Base-by-base conservation (phyloP, 1,284 basidiomycete species). In the Cutaneotrichosporon cutaneum region DNA sequence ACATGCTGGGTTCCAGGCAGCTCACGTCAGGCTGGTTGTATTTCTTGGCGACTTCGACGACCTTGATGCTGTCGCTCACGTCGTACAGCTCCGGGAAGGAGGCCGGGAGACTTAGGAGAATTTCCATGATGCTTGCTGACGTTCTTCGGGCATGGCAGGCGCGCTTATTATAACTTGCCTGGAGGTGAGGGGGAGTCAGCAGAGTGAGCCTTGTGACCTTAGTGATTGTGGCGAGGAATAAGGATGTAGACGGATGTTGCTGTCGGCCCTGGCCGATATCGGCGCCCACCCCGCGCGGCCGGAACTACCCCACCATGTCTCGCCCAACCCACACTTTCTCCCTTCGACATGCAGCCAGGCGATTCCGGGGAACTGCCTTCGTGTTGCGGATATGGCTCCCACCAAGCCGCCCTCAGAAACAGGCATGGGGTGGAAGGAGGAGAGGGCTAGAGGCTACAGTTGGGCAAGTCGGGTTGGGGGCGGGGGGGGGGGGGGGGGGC, bases 21-120 rank as follows among this genome's bases (percentile, higher is more conserved):
- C 72, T 60, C 42, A 73, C 72, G n/a, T 70, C 67, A 5, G 58
- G 54, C 32, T 45, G 47, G 48, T 56, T 42, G 48, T 74, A 75
- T 61, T 74, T 75, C 56, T 70, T 68, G 2, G 71, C 72, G 13
- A 72, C 73, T 42, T 69, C 73, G 50, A 72, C 69, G 26, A 72
- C 64, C 51, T 69, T 70, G 58, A 75, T 56, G n/a, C 55, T 54
- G 44, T 68, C 54, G 36, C 56, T 58, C 16, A 42, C 24, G 18
- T 60, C 56, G 53, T 53, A 68, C 45, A 65, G 42, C 39, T 62
- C 52, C 3, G 56, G 55, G 13, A 27, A n/a, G 6, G 56, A 56
- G 11, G 33, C 32, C 4, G 63, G 63, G 22, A 64, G 63, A 6
- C 35, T 36, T 4, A 13, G 35, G 35, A 36, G 35, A 36, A 13